Base-by-base conservation (phyloP, 495 filamentous ascomycete genomes). In the Xylaria scruposa region DNA sequence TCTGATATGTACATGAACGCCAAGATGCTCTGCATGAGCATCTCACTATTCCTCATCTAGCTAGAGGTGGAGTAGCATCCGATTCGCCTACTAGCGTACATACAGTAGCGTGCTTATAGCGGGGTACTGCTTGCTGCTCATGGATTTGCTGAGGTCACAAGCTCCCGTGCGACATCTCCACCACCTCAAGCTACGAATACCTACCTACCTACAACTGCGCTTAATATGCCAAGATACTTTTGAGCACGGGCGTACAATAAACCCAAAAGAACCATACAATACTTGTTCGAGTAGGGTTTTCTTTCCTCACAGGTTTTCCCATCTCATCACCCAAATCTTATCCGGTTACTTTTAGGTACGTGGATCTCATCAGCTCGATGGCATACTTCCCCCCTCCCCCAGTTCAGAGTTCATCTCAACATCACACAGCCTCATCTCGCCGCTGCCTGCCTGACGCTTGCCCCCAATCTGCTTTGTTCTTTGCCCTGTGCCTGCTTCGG, bases 81-180 rank as follows among this genome's bases (percentile, higher is more conserved):
- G n/a, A 44, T n/a, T 10, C 19, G 3, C 8, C 36, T 29, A 38
- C 59, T 26, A 4, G 29, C 29, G 29, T 31, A 31, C 17, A 21
- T 31, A 31, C 17, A 21, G 31, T 36, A 38, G 33, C 38, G 21
- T 29, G 60, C 38, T 15, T 15, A 26, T 10, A 29, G 60, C 60
- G 60, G 60, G 60, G 60, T 29, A 63, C 53, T 17, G 51, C 53
- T 53, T 53, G 26, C 53, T 56, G 21, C 51, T 29, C 24, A 29
- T 29, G n/a, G 51, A 29, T 29, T 10, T 54, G 51, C 58, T 36
- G 58, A 38, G 33, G n/a, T 60, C 58, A 60, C 58, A 60, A 60
- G 58, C 33, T 60, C 58, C 29, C 58, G 58, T 38, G 31, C 33
- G 7, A 38, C 19, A 19, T 60, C 58, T 38, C 33, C 58, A 36